Conservation (phyloP, 78 protist species). For the Isochrysis galbana region DNA sequence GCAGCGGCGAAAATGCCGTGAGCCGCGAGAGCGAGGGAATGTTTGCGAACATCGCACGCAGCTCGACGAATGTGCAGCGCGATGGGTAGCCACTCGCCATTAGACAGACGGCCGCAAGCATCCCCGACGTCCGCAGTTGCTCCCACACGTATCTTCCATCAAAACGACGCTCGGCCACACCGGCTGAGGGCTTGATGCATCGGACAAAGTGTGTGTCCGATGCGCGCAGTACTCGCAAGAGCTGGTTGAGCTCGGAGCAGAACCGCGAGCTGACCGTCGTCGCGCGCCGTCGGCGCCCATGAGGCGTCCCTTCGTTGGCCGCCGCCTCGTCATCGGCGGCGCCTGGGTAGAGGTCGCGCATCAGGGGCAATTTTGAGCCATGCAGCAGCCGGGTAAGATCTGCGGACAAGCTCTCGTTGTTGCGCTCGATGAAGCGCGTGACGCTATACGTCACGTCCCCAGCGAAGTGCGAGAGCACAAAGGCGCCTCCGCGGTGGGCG, state of each 20-base stretch:
- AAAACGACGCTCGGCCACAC: not conserved
- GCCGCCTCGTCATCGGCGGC: not conserved
- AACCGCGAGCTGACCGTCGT: constrained; percentile 55
- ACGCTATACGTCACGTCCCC: constrained; percentile 59
- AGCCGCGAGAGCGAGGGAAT: too few species aligned
- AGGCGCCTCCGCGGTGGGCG: not conserved
- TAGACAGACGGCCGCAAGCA: constrained; percentile 22
- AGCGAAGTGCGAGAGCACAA: constrained; percentile 67
- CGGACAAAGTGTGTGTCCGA: constrained; percentile 88
- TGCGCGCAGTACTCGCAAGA: constrained; percentile 78
- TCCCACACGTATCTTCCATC: not conserved
- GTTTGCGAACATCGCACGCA: too few species aligned
- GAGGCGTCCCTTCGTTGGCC: not conserved
- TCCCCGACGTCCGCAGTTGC: not conserved
- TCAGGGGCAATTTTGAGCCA: not conserved
- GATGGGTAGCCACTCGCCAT: too few species aligned
- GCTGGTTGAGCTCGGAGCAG: constrained; percentile 65
- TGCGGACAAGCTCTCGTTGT: constrained; percentile 42
- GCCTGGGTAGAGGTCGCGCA: not conserved
- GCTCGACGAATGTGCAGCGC: too few species aligned
- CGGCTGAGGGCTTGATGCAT: constrained; percentile 65
- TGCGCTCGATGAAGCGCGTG: constrained; percentile 68
- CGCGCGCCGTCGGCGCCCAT: not conserved
- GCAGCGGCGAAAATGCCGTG: too few species aligned
- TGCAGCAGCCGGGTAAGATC: not conserved